phyloP scores from a whole-genome alignment of 345 rosid species.

The Noccaea caerulescens region DNA sequence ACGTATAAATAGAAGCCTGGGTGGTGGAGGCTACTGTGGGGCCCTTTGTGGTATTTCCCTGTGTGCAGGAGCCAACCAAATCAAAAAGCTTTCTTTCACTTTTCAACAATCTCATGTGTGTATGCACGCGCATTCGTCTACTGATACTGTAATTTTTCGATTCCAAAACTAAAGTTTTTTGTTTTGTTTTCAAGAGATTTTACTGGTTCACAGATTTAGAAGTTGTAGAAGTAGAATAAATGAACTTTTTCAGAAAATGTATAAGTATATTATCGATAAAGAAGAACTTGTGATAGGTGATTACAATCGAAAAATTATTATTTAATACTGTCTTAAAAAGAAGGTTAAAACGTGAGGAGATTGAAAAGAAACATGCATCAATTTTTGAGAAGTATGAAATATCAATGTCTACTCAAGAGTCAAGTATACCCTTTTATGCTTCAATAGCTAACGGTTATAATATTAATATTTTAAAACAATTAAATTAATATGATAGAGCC shows the following conservation, averaged over 20 bases:
- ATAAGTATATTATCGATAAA: background rate
- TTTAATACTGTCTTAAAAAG: background rate
- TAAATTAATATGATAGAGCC: background rate
- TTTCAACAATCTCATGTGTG: constrained; percentile 27
- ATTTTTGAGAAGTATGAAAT: constrained; percentile 11
- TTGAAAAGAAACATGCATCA: constrained; percentile 6
- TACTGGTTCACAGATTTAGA: background rate
- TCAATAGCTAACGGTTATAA: background rate
- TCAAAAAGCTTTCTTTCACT: constrained; percentile 22
- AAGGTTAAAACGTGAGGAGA: background rate
- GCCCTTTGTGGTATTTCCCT: constrained; percentile 34
- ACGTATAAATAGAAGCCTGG: constrained; percentile 10
- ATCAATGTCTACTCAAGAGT: background rate
- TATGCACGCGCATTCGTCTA: constrained; percentile 28
- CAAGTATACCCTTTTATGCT: constrained; percentile 10
- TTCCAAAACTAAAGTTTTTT: background rate
- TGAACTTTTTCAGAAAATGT: background rate
- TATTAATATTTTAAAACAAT: background rate
- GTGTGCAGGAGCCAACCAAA: constrained; percentile 42
- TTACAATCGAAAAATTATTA: background rate
- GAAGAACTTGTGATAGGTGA: background rate
- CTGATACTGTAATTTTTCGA: constrained; percentile 3
- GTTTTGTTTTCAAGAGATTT: background rate
- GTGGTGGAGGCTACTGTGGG: constrained; percentile 34
- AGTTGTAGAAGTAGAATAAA: background rate